Conservation (phyloP, 495 filamentous ascomycete genomes). For the Aspergillus avenaceus region DNA sequence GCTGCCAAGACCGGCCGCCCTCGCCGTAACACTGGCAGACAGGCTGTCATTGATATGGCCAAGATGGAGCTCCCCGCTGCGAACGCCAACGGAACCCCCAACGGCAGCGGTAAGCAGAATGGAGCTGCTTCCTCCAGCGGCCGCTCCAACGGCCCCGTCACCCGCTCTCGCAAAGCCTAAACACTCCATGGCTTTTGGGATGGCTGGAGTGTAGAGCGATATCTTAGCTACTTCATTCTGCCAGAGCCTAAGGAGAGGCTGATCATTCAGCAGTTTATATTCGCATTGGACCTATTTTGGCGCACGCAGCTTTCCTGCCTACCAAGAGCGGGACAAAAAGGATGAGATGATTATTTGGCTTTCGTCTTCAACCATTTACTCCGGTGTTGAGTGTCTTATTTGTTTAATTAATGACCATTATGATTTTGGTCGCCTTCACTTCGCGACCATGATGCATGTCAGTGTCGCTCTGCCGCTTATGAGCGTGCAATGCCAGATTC, state of each 20-base stretch:
- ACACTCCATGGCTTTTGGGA: background rate
- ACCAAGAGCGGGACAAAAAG: background rate
- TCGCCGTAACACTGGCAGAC: conserved; percentile 47
- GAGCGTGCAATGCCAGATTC: conserved; percentile 11
- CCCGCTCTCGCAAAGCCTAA: conserved; percentile 49
- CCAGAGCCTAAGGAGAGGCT: background rate
- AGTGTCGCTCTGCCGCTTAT: conserved; percentile 13
- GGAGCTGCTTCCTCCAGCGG: conserved; percentile 30
- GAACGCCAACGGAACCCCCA: conserved; percentile 14
- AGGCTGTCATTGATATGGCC: conserved; percentile 51
- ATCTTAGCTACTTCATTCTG: too few species aligned
- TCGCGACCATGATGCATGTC: conserved; percentile 26
- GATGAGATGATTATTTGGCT: conserved; percentile 1
- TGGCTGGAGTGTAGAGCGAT: too few species aligned
- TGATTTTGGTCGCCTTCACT: conserved; percentile 33
- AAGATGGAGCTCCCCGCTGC: conserved; percentile 45
- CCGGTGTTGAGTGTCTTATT: conserved; percentile 21
- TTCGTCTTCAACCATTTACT: conserved; percentile 4
- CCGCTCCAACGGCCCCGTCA: conserved; percentile 43
- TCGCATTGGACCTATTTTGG: background rate
- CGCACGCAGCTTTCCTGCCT: background rate
- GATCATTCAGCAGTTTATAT: background rate
- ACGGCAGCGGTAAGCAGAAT: conserved; percentile 29
- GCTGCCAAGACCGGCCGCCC: conserved; percentile 57
- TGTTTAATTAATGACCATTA: conserved; percentile 47